These are phyloP conservation scores for Trametes gibbosa DNA, from an alignment of 768 basidiomycete genomes.

Conservation along the genomic window DNA sequence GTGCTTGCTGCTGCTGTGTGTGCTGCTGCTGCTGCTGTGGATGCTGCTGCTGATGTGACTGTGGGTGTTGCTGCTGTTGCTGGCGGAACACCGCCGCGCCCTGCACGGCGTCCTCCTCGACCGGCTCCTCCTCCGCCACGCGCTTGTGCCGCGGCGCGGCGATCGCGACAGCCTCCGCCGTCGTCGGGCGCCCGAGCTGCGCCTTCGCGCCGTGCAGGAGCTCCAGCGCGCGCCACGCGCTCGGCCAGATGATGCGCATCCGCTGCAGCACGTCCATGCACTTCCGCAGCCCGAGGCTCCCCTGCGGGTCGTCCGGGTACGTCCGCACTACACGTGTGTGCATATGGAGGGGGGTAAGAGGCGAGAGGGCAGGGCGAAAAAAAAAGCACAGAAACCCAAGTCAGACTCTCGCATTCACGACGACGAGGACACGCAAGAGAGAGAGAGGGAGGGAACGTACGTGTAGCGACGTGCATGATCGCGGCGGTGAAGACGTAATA, in stretches of 20 bases:
- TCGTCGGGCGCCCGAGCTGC: conserved; percentile 21
- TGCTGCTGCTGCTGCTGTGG: no score
- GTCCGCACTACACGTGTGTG: conserved; percentile 55
- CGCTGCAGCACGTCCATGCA: conserved; percentile 64
- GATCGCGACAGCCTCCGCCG: background rate
- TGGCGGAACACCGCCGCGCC: conserved; percentile 19
- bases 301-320: conserved; percentile 68
- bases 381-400: no score
- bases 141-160: conserved; percentile 50
- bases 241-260: conserved; percentile 75
- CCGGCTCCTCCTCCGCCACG: conserved; percentile 50
- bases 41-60: no score
- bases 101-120: conserved; percentile 25
- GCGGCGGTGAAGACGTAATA: conserved; percentile 81
- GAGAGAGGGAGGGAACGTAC: conserved; percentile 34
- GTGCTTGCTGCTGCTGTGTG: no score
- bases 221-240: conserved; percentile 70
- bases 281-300: conserved; percentile 56
- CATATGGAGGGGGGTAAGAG: no score
- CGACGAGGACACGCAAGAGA: no score
- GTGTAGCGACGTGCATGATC: conserved; percentile 72
- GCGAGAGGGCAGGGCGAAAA: no score
- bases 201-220: conserved; percentile 65
- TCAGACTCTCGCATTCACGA: no score
- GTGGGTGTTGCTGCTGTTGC: conserved; percentile 6